Evolutionary conservation across 2,329 filamentous ascomycete species (phyloP).

Genomic region (Rutstroemia sp.): DNA sequence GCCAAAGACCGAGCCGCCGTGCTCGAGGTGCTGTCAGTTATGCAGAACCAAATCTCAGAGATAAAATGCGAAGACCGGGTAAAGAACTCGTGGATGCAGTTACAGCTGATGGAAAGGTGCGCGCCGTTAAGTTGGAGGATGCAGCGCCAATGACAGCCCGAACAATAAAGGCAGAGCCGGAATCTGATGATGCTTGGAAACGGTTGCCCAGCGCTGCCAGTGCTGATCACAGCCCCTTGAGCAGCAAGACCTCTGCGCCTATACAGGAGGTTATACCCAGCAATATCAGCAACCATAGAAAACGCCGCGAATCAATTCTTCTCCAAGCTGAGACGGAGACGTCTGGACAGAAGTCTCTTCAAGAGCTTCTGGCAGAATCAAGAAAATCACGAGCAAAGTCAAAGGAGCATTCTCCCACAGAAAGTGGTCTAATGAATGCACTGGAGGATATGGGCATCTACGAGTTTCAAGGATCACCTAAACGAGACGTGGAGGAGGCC

Average conservation of each 20-base stretch:
- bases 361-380: conserved; percentile 26
- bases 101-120: conserved; percentile 48
- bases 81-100: conserved; percentile 72
- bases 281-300: conserved; percentile 27
- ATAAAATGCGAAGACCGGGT: conserved; percentile 77
- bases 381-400: conserved; percentile 23
- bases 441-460: conserved; percentile 25
- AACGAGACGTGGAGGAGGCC: conserved; percentile 11
- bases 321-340: conserved; percentile 19
- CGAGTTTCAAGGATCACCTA: conserved; percentile 24
- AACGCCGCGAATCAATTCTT: conserved; percentile 27
- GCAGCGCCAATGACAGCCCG: not conserved
- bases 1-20: conserved; percentile 58
- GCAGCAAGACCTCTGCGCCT: conserved; percentile 17
- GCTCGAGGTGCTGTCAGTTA: conserved; percentile 67
- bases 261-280: conserved; percentile 18
- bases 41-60: conserved; percentile 71
- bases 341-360: conserved; percentile 19
- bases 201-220: conserved; percentile 18
- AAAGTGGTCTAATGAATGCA: conserved; percentile 13
- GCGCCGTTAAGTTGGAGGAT: conserved; percentile 18
- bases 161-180: conserved; percentile 25
- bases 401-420: conserved; percentile 17
- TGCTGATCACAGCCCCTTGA: conserved; percentile 27
- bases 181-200: conserved; percentile 28